Evolutionary conservation across 305 asterid species (phyloP).

Genomic region (Petunia hybrid): DNA sequence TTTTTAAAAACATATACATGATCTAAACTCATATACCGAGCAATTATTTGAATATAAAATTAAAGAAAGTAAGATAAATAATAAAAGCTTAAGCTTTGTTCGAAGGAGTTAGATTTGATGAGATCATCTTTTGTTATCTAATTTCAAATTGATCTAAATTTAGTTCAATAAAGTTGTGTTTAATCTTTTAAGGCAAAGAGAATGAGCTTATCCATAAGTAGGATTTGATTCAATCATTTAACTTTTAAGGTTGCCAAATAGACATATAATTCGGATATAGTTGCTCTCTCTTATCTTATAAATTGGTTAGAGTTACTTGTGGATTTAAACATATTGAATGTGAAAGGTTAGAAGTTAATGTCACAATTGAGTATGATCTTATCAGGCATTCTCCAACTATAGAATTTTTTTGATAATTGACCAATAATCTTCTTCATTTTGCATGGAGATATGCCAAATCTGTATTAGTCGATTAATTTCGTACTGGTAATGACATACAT

Average conservation of each 20-base stretch:
- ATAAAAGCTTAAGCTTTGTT: neutral
- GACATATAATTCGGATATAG: neutral
- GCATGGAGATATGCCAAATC: neutral
- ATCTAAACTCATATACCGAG: no score
- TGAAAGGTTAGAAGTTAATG: neutral
- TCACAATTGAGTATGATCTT: neutral
- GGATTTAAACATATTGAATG: neutral
- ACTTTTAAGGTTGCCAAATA: neutral
- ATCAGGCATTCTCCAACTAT: neutral
- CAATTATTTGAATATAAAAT: no score
- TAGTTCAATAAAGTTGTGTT: neutral
- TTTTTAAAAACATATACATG: no score
- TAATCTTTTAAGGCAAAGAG: neutral
- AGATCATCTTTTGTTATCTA: neutral
- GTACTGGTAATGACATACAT: neutral
- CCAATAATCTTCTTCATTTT: neutral
- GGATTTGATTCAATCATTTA: neutral
- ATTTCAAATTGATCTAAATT: no score
- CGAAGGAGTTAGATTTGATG: neutral
- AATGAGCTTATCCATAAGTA: neutral
- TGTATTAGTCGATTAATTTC: neutral
- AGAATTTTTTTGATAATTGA: neutral
- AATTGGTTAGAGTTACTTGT: slow-evolving; percentile 3
- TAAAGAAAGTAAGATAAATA: no score
- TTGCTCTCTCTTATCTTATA: slow-evolving; percentile 16